A percentile compares a stretch with the other conserved stretches of the same genome.
phyloP scores from a whole-genome alignment of 31 red algal genomes.

The Bonnemaisonia californica region DNA sequence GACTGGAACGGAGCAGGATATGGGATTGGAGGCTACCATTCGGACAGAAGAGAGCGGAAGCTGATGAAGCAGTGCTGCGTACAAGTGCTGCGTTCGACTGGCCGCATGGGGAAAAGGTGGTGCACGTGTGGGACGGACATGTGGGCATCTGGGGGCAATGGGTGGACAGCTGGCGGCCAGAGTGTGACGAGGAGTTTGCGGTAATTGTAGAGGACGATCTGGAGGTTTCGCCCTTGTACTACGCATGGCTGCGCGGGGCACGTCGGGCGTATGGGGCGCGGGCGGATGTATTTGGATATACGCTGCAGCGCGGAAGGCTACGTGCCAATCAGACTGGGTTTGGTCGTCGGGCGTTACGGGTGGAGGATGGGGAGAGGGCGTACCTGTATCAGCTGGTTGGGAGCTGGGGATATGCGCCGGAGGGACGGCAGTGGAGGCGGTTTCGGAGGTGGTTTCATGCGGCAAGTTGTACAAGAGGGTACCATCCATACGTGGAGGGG shows the following conservation, averaged over 20 bases:
- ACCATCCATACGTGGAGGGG: slow-evolving; percentile 63
- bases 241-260: slow-evolving; percentile 53
- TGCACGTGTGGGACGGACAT: slow-evolving; percentile 52
- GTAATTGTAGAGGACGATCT: slow-evolving; percentile 82
- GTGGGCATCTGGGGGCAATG: slow-evolving; percentile 73
- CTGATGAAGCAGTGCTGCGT: slow-evolving; percentile 46
- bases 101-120: slow-evolving; percentile 47
- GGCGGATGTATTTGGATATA: slow-evolving; percentile 58
- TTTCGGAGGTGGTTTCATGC: slow-evolving; percentile 67
- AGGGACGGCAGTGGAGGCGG: slow-evolving; percentile 51
- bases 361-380: slow-evolving; percentile 17
- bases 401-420: slow-evolving; percentile 75
- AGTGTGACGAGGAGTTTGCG: slow-evolving; percentile 58
- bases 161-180: slow-evolving; percentile 70
- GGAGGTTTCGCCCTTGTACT: slow-evolving; percentile 70
- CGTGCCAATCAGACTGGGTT: slow-evolving; percentile 51
- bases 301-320: slow-evolving; percentile 56
- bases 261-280: slow-evolving; percentile 50
- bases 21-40: too few relatives aligned
- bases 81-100: slow-evolving; percentile 28
- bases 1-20: too few relatives aligned
- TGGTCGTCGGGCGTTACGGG: slow-evolving; percentile 35
- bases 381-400: slow-evolving; percentile 64
- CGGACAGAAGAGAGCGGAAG: slow-evolving; percentile 7
- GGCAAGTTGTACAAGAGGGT: slow-evolving; percentile 15